phyloP scores from a whole-genome alignment of 345 rosid genomes.

The Psidium friedrichsthalianum region DNA sequence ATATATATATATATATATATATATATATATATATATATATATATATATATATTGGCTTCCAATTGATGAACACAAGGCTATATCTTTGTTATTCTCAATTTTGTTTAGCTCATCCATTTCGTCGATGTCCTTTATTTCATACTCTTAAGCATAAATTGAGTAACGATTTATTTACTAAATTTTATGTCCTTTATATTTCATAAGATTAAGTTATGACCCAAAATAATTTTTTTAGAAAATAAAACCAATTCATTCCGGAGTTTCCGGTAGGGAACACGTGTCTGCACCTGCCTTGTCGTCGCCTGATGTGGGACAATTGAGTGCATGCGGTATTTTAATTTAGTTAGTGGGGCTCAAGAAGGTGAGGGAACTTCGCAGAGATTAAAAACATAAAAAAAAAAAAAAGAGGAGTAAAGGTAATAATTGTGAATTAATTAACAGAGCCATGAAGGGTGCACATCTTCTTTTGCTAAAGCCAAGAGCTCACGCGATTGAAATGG shows the following conservation, averaged over 20 bases:
- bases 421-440: not conserved
- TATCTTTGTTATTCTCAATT: not conserved
- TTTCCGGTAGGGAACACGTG: not conserved
- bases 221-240: not conserved
- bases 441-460: not conserved
- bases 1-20: no score
- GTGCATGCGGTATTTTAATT: not conserved
- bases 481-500: not conserved
- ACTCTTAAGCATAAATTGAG: not conserved
- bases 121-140: not conserved
- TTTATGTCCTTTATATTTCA: not conserved
- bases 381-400: no score
- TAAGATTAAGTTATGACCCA: not conserved
- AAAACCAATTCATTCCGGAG: not conserved
- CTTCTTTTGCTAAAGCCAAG: not conserved
- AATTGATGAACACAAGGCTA: not conserved
- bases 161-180: not conserved
- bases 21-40: no score
- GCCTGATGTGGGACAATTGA: not conserved
- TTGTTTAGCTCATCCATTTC: not conserved
- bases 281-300: fast-evolving
- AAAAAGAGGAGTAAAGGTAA: not conserved
- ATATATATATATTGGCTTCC: no score
- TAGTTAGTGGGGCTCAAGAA: fast-evolving
- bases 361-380: not conserved